Percentiles rank a stretch among this genome's conserved stretches.
phyloP scores from a whole-genome alignment of 2,329 filamentous ascomycete genomes.

The Penicillium crustosum region DNA sequence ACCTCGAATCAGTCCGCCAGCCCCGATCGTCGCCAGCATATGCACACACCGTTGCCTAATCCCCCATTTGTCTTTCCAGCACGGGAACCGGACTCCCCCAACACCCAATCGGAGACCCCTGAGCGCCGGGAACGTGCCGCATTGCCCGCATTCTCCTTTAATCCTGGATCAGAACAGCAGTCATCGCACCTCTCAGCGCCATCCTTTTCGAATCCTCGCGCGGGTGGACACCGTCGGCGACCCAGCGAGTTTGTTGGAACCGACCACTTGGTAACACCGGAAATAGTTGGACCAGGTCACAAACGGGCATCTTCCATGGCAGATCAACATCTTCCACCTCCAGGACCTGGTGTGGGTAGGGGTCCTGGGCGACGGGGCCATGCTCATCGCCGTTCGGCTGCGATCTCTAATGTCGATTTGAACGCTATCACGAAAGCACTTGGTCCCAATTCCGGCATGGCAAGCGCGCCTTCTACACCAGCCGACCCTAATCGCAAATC shows the following conservation, averaged over 20 bases:
- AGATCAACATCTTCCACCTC: slow-evolving; percentile 31
- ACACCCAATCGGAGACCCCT: slow-evolving; percentile 45
- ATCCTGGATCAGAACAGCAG: slow-evolving; percentile 32
- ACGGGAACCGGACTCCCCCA: slow-evolving; percentile 40
- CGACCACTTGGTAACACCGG: slow-evolving; percentile 50
- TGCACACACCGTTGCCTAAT: slow-evolving; percentile 51
- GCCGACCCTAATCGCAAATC: slow-evolving; percentile 40
- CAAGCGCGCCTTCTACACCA: slow-evolving; percentile 59
- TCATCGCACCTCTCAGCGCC: slow-evolving; percentile 55
- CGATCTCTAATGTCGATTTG: slow-evolving; percentile 81
- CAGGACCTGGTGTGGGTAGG: slow-evolving; percentile 41
- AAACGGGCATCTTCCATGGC: slow-evolving; percentile 23
- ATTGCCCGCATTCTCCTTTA: slow-evolving; percentile 42
- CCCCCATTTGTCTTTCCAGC: slow-evolving; percentile 66
- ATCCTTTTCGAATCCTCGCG: slow-evolving; percentile 50
- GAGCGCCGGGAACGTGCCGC: slow-evolving; percentile 42
- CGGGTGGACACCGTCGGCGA: slow-evolving; percentile 68
- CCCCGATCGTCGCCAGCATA: slow-evolving; percentile 28
- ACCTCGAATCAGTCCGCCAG: slow-evolving; percentile 17
- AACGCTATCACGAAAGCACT: slow-evolving; percentile 52
- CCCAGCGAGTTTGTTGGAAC: slow-evolving; percentile 86
- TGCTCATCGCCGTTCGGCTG: slow-evolving; percentile 74
- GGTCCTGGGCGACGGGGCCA: slow-evolving; percentile 65
- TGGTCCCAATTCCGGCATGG: slow-evolving; percentile 48
- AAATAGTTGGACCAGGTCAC: slow-evolving; percentile 60